Base-by-base conservation (phyloP, 805 yeast species). In the Metschnikowia chrysomelidarum region DNA sequence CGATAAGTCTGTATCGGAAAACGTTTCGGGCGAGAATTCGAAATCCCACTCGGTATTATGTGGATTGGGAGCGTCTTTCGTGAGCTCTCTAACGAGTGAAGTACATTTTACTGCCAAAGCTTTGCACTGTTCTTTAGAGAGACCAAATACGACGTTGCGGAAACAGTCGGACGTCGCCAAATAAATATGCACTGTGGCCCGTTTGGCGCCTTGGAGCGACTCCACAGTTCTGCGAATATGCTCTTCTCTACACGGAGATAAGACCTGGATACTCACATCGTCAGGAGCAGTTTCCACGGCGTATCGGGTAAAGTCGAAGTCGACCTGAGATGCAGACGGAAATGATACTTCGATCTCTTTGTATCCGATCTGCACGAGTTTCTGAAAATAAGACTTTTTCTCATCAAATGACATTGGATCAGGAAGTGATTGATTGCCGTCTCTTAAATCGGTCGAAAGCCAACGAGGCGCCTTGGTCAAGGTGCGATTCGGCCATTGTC, bases 381-480 rank as follows among this genome's bases (percentile, higher is more conserved):
- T 80, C 36, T 74, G 63, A 57, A 83, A 82, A 60, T 80, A 84
- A 36, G 68, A 75, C 53, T 79, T 79, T 62, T 84, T 84, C 51
- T 84, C 89, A n/a, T 67, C 80, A 27, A 82, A 68, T n/a, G 82
- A 70, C 94, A 84, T 84, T 35, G 93, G 94, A 54, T 84, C 93
- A 0, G 93, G 91, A 47, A 84, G 70, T 5, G 89, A 80, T 63
- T 84, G 93, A 60, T 84, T 84, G 20, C 94, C 94, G 54, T 84
- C 94, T 51, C 94, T 73, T 43, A 84, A 69, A 53, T 85, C 94
- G 3, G 94, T 84, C 14, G 89, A 80, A 30, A 85, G 66, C 93
- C 93, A 84, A 47, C 93, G 67, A 14, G 94, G 94, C 3, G 88
- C 75, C 54, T 74, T 74, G 32, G 64, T 65, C 38, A 85, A 56